Evolutionary conservation across 2,329 filamentous ascomycete species (phyloP), one percentile per base, ranked within the genome.

Genomic region (Fusarium devonianum): DNA sequence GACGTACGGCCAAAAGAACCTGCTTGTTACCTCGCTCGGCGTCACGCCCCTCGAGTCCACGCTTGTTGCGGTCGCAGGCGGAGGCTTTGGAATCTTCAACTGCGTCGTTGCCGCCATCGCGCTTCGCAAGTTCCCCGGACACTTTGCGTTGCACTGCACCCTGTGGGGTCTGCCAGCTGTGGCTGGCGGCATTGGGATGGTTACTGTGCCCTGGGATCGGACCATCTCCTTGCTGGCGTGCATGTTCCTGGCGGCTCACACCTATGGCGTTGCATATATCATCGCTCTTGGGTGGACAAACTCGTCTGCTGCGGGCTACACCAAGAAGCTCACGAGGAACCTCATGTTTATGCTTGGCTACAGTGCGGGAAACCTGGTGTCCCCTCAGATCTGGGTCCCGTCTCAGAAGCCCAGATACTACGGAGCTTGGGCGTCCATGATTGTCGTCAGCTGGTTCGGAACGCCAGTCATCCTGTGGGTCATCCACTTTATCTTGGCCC

Each of bases 301-400:
- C 3, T 71, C 70, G 2, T 60, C 58, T 5, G 59, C 64, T 2
- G 69, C 71, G 0, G 72, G 74, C 4, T 73, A 75, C 50, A 76
- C 74, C 1, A 77, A 77, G 62, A 76, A 76, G 56, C 69, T 74
- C 11, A 75, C 73, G 0, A 65, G 72, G 3, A 73, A 72, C n/a
- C 71, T 68, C 21, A 64, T 74, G 60, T 73, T 72, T 38, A 71
- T 73, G 60, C 53, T 72, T 2, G 74, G 71, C 2, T 70, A 70
- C 29, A 66, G 68, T 6, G 53, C 69, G 2, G 64, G 65, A 7
- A 72, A 71, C 21, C 66, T 74, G 10, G 63, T 71, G 11, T 68
- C 67, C 2, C 71, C 71, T 14, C 71, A 73, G 56, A 68, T 73
- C 17, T 73, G 66, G 67, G 63, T 62, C 2, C 53, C 59, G 1